These are phyloP conservation scores for Pisolithus thermaeus DNA, from an alignment of 1,284 basidiomycete species.

Conservation along the genomic window DNA sequence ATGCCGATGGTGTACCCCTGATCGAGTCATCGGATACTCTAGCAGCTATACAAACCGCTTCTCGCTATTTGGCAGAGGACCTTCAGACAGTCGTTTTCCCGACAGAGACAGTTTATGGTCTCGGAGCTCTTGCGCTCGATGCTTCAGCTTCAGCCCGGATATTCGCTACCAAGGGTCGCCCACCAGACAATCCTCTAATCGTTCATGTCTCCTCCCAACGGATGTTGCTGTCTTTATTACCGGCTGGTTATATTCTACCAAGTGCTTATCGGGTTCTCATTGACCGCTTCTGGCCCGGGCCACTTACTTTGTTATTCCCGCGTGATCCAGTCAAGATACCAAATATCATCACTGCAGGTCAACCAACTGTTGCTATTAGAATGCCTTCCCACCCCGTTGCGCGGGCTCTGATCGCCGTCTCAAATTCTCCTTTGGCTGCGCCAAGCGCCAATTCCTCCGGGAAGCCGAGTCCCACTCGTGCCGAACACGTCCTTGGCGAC, in stretches of 20 bases:
- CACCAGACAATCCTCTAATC: conserved; percentile 96
- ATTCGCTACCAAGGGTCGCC: conserved; percentile 88
- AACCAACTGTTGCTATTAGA: conserved; percentile 83
- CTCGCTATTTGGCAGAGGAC: conserved; percentile 40
- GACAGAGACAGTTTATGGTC: conserved; percentile 97
- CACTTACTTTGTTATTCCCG: conserved; percentile 91
- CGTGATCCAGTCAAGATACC: conserved; percentile 55
- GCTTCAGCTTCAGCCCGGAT: conserved; percentile 66
- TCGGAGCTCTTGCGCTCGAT: conserved; percentile 82
- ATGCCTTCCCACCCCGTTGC: conserved; percentile 96
- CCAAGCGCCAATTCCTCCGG: conserved; percentile 96
- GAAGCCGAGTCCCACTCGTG: conserved; percentile 91
- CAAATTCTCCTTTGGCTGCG: conserved; percentile 81
- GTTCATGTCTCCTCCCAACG: conserved; percentile 86
- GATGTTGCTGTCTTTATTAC: conserved; percentile 79
- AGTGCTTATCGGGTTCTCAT: conserved; percentile 69
- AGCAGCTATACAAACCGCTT: conserved; percentile 42
- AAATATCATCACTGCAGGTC: conserved; percentile 67
- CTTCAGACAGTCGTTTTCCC: conserved; percentile 78
- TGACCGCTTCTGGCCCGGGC: conserved; percentile 90
- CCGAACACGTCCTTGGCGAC: conserved; percentile 81
- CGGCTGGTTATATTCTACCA: conserved; percentile 54
- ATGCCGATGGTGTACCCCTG: conserved; percentile 33
- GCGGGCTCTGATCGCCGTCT: conserved; percentile 77
- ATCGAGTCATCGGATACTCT: conserved; percentile 42